Conservation (phyloP, 352 stramenopile genomes). For the Elongisporangium undulatum region DNA sequence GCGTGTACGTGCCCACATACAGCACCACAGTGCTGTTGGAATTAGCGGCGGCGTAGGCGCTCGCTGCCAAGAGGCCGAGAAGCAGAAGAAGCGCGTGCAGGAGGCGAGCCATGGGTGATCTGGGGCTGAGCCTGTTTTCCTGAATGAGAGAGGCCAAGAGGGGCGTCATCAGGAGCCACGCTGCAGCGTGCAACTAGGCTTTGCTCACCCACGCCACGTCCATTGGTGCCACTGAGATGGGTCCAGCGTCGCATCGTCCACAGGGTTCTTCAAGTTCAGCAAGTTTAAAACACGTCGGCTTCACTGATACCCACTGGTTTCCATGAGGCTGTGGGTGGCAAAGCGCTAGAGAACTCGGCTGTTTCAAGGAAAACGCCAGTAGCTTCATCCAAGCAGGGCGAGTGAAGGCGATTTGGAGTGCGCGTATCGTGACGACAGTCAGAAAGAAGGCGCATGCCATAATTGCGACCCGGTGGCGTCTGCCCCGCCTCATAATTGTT, state of each 20-base stretch:
- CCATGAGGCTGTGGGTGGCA: too few species aligned
- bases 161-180: neutral
- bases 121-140: neutral
- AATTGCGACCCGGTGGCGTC: too few species aligned
- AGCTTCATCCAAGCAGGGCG: too few species aligned
- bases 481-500: too few species aligned
- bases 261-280: neutral
- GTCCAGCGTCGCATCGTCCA: neutral
- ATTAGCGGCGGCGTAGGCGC: neutral
- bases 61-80: neutral
- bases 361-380: too few species aligned
- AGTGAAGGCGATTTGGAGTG: too few species aligned
- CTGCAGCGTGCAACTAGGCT: neutral
- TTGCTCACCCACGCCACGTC: neutral
- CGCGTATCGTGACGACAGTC: too few species aligned
- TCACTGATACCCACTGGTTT: neutral
- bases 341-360: too few species aligned
- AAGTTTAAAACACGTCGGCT: neutral
- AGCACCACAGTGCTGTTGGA: constrained; percentile 18
- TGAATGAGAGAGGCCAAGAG: neutral
- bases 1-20: constrained; percentile 57
- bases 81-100: neutral
- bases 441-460: too few species aligned
- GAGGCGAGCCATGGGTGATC: neutral
- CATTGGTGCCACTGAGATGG: neutral